Evolutionary conservation across 345 rosid genomes (phyloP).

Genomic region (Rhodomyrtus tomentosa): DNA sequence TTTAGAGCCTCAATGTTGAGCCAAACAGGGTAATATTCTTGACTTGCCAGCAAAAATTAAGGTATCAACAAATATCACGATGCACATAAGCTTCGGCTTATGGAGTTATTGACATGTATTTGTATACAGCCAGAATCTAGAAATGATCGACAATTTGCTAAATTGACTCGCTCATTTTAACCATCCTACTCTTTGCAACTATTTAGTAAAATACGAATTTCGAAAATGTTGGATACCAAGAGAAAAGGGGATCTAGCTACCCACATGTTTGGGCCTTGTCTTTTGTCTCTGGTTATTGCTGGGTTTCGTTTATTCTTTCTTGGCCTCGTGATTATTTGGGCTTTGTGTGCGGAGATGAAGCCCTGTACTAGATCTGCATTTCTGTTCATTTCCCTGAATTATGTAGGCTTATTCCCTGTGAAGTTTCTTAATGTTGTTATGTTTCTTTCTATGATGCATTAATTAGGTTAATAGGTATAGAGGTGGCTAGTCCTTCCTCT

Average conservation of each 20-base stretch:
- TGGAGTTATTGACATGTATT: background rate
- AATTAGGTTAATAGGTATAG: background rate
- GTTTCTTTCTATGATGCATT: background rate
- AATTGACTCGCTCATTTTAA: background rate
- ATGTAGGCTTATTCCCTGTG: background rate
- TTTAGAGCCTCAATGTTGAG: too few species aligned
- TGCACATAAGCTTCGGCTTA: background rate
- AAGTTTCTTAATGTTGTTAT: background rate
- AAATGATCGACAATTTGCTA: background rate
- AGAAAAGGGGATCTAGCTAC: background rate
- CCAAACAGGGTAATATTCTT: too few species aligned
- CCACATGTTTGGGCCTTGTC: background rate
- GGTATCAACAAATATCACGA: accelerated
- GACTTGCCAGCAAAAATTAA: background rate
- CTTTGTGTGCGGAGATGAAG: too few species aligned
- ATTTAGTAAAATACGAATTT: background rate
- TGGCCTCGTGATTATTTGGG: too few species aligned
- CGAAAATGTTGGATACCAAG: background rate
- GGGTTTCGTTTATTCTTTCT: too few species aligned
- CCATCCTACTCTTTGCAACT: background rate
- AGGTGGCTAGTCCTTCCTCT: background rate
- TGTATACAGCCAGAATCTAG: background rate
- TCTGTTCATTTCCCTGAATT: background rate
- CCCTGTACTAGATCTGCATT: too few species aligned
- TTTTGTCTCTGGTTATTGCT: too few species aligned